Evolutionary conservation across 305 asterid genomes (phyloP).

Genomic region (Solanum hybrid): DNA sequence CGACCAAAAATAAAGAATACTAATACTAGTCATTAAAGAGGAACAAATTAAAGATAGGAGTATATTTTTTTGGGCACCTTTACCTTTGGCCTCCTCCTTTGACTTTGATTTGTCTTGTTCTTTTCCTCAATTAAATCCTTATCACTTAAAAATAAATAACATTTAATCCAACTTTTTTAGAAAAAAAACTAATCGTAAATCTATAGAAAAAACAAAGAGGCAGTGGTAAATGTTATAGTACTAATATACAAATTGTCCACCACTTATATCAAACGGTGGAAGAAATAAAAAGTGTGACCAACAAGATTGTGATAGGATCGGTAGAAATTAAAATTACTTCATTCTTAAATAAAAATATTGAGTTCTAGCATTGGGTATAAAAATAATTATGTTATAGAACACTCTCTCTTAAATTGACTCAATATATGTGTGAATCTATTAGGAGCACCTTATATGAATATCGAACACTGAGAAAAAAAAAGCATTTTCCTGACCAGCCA

Average conservation of each 20-base stretch:
- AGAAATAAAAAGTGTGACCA: not conserved
- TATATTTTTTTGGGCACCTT: not conserved
- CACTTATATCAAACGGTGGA: not conserved
- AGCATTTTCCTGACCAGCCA: not conserved
- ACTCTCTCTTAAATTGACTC: not conserved
- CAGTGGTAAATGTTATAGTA: not conserved
- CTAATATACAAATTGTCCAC: not conserved
- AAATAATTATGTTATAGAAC: not conserved
- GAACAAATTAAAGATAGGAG: not conserved
- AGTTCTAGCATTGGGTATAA: not conserved
- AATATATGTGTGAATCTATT: not conserved
- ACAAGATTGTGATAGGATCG: not conserved
- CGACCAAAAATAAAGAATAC: not conserved
- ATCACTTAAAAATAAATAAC: not conserved
- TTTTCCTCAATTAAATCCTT: not conserved
- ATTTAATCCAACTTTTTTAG: not conserved
- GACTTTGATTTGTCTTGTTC: not conserved
- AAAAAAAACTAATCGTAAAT: not conserved
- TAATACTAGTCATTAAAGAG: not conserved
- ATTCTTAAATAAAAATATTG: fast-evolving
- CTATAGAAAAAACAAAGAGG: not conserved
- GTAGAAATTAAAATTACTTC: not conserved
- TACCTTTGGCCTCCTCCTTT: not conserved
- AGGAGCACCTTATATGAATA: not conserved
- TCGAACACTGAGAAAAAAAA: fast-evolving